A percentile compares a stretch with the other conserved stretches of the same genome.
Evolutionary conservation across 805 yeast species (phyloP).

Genomic region (Grigorovia jiainica): DNA sequence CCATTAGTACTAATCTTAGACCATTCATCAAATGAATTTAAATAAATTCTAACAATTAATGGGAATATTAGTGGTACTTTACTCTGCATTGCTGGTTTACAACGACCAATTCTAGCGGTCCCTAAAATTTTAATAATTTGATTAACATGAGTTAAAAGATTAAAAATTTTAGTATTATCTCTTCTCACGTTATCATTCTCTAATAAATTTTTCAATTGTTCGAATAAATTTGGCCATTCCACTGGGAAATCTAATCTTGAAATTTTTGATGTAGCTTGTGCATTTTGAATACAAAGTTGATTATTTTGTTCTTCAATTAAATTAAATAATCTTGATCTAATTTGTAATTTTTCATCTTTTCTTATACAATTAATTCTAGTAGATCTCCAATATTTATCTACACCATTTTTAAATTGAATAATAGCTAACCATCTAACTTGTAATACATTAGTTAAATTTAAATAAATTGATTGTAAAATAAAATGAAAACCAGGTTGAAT

Average conservation of each 20-base stretch:
- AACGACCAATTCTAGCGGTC: constrained; percentile 72
- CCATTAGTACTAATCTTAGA: constrained; percentile 31
- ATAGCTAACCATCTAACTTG: constrained; percentile 80
- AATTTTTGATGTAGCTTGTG: constrained; percentile 70
- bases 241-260: constrained; percentile 78
- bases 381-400: constrained; percentile 77
- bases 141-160: constrained; percentile 57
- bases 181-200: constrained; percentile 35
- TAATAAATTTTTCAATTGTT: constrained; percentile 42
- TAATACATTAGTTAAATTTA: constrained; percentile 47
- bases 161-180: constrained; percentile 48
- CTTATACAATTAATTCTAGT: constrained; percentile 45
- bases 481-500: constrained; percentile 47
- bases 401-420: constrained; percentile 80
- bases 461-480: constrained; percentile 50
- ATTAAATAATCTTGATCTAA: constrained; percentile 48
- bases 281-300: constrained; percentile 73
- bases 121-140: constrained; percentile 70
- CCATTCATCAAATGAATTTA: constrained; percentile 56
- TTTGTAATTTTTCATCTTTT: constrained; percentile 60
- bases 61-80: constrained; percentile 58
- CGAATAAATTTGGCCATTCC: constrained; percentile 79
- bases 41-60: constrained; percentile 49
- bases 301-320: constrained; percentile 59
- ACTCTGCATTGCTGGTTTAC: constrained; percentile 66